Evolutionary conservation across 2,329 filamentous ascomycete genomes (phyloP).

Genomic region (Neofusicoccum laricinum): DNA sequence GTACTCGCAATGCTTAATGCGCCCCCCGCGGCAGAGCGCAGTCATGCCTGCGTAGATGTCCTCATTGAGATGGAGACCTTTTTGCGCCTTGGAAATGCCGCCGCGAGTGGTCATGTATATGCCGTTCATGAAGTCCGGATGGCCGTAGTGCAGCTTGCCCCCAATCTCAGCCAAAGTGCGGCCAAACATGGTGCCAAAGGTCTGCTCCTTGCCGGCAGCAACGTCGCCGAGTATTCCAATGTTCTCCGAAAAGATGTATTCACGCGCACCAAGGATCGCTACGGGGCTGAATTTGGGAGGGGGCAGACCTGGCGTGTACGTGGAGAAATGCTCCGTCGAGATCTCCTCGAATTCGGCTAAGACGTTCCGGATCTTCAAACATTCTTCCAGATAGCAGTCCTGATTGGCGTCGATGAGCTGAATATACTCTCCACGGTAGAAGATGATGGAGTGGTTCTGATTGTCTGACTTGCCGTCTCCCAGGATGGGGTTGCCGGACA

Average conservation of each 20-base stretch:
- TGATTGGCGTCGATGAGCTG: conserved; percentile 99
- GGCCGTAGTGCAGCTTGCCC: conserved; percentile 97
- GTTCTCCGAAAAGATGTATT: conserved; percentile 99
- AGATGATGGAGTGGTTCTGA: conserved; percentile 96
- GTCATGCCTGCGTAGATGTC: conserved; percentile 99
- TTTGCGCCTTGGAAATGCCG: conserved; percentile 98
- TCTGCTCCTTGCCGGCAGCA: conserved; percentile 98
- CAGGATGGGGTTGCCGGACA: conserved; percentile 96
- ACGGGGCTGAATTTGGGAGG: conserved; percentile 72
- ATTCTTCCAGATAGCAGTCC: conserved; percentile 98
- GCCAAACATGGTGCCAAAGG: conserved; percentile 98
- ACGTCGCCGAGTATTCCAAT: conserved; percentile 98
- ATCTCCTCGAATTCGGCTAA: conserved; percentile 98
- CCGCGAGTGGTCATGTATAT: conserved; percentile 99
- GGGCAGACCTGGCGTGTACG: conserved; percentile 90
- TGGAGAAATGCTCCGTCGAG: conserved; percentile 93
- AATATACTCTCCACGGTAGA: conserved; percentile 99
- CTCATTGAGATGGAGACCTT: conserved; percentile 96
- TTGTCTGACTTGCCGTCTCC: conserved; percentile 99
- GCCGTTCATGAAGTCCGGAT: conserved; percentile 98
- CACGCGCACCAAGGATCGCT: conserved; percentile 94
- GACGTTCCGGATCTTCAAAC: conserved; percentile 95
- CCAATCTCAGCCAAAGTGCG: conserved; percentile 95
- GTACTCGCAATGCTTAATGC: conserved; percentile 99
- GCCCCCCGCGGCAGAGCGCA: conserved; percentile 87